Base-by-base conservation (phyloP, 2,329 filamentous ascomycete genomes). In the Aspergillus nomiae region DNA sequence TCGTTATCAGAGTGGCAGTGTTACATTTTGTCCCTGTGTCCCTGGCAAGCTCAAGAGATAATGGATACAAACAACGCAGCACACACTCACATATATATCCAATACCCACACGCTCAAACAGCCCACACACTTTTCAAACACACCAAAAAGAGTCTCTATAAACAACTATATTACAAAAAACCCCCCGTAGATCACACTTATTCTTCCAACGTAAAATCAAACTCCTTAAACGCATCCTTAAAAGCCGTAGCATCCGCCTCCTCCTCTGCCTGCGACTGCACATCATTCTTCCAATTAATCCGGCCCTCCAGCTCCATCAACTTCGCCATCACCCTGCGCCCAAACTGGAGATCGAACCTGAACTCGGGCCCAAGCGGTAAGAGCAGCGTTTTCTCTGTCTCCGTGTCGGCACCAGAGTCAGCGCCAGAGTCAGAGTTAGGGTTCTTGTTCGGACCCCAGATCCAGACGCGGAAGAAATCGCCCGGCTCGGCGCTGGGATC, bases 291-390 rank as follows among this genome's bases (percentile, higher is more conserved):
- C 95, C 95, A 99, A 68, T 92, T 84, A 58, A 90, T 80, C n/a
- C 95, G 84, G 51, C 87, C 81, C 76, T 97, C 92, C 53, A 98
- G 79, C 3, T 88, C 87, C 57, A 99, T 82, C 58, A 99, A 81
- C 79, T 97, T 97, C 1, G 92, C 94, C 76, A 98, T 82, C 4
- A 97, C 95, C 51, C 89, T 87, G 46, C 96, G 86, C 4, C 92
- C 93, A 72, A 96, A 98, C 74, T 98, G 94, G 53, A 97, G 79
- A 74, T 97, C 93, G 75, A 99, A 98, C 16, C 90, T 87, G 66
- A 90, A 86, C 21, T 87, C 88, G 30, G 88, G 81, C 63, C 89
- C 86, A 10, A 97, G 84, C 8, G 87, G 87, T 81, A 98, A 86
- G 59, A 94, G 84, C 62, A 97, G 82, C 61, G 87, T 89, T 68